A percentile compares a stretch with the other conserved stretches of the same genome.
Evolutionary conservation across 805 yeast genomes (phyloP).

Genomic region (Kazachstania africana): DNA sequence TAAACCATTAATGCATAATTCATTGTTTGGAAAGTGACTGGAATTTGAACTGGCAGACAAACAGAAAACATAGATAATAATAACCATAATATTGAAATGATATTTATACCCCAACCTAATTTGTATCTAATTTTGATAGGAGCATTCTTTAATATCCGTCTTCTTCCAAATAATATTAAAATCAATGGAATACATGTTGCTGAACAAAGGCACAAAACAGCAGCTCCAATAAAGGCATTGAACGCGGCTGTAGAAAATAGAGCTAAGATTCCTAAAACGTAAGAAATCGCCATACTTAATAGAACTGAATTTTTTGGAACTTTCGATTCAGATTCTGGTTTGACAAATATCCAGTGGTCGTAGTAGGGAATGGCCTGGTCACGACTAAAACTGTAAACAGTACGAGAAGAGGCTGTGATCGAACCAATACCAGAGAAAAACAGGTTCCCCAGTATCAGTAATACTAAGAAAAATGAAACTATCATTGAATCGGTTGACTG

Average conservation of each 20-base stretch:
- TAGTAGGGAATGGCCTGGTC: constrained; percentile 69
- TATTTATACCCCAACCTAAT: constrained; percentile 54
- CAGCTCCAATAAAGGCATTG: constrained; percentile 74
- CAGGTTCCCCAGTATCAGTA: constrained; percentile 57
- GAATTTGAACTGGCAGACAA: constrained; percentile 61
- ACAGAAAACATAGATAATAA: constrained; percentile 44
- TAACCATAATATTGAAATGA: constrained; percentile 50
- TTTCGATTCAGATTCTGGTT: constrained; percentile 38
- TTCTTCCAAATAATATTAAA: constrained; percentile 44
- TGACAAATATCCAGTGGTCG: constrained; percentile 54
- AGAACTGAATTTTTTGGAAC: constrained; percentile 64
- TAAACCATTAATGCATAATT: constrained; percentile 55
- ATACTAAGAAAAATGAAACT: constrained; percentile 56
- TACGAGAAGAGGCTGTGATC: constrained; percentile 69
- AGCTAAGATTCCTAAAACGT: constrained; percentile 50
- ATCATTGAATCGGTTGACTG: constrained; percentile 55
- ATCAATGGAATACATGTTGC: constrained; percentile 71
- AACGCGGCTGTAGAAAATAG: constrained; percentile 63
- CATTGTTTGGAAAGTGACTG: constrained; percentile 33
- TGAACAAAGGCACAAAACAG: constrained; percentile 61
- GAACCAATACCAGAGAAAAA: constrained; percentile 72
- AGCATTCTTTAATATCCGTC: constrained; percentile 54
- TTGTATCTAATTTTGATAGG: constrained; percentile 48
- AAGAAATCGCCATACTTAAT: constrained; percentile 51
- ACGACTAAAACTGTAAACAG: constrained; percentile 73